phyloP scores from a whole-genome alignment of 2,329 filamentous ascomycete genomes.

The Madurella mycetomatis region DNA sequence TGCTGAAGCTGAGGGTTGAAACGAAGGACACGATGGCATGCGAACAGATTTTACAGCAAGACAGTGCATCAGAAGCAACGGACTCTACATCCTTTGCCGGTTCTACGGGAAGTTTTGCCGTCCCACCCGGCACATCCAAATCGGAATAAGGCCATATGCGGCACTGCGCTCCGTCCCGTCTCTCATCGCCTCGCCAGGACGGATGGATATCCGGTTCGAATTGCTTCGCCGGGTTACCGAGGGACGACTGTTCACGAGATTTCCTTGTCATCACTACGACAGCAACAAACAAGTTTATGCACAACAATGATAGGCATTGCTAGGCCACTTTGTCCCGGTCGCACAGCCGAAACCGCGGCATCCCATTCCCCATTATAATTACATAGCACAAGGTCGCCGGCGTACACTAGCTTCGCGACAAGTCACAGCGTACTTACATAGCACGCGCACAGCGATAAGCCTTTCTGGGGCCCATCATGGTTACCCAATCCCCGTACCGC shows the following conservation, averaged over 20 bases:
- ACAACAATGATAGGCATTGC: not conserved
- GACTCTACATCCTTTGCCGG: not conserved
- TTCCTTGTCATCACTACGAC: not conserved
- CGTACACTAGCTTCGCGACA: not conserved
- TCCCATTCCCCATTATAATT: too few species aligned
- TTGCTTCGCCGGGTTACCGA: not conserved
- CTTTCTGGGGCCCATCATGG: not conserved
- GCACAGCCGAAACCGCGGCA: too few species aligned
- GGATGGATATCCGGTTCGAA: too few species aligned
- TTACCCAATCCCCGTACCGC: not conserved
- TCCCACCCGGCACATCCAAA: not conserved
- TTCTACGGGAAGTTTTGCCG: not conserved
- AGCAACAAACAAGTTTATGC: not conserved
- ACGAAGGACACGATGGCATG: not conserved
- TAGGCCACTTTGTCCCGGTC: not conserved
- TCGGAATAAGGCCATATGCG: slow-evolving; percentile 6
- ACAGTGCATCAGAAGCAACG: not conserved
- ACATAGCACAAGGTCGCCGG: too few species aligned
- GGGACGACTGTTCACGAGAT: not conserved
- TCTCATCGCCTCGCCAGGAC: too few species aligned
- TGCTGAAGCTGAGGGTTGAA: too few species aligned
- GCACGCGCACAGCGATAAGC: too few species aligned
- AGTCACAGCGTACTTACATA: not conserved
- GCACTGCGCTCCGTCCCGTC: slow-evolving; percentile 1
- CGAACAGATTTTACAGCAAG: not conserved